Evolutionary conservation across 2,329 filamentous ascomycete species (phyloP).

Genomic region (Waltergamsia citrina): DNA sequence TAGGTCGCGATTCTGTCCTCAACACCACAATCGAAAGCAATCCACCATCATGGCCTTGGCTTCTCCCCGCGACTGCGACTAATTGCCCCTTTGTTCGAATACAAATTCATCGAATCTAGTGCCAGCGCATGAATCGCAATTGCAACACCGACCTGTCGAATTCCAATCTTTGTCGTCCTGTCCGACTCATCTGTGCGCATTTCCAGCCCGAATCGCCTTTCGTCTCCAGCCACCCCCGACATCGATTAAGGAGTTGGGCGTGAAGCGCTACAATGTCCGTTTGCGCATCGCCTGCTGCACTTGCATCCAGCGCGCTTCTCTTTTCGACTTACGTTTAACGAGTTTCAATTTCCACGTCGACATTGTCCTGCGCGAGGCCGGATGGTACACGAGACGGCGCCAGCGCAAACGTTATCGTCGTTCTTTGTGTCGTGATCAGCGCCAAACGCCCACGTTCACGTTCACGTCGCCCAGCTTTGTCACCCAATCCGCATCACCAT

Average conservation of each 20-base stretch:
- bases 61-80: neutral
- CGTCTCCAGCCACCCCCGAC: neutral
- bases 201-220: neutral
- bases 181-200: too few relatives aligned
- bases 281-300: slow-evolving; percentile 9
- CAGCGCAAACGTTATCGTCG: neutral
- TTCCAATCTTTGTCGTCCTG: neutral
- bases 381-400: neutral
- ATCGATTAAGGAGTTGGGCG: neutral
- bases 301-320: slow-evolving; percentile 4
- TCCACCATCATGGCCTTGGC: neutral
- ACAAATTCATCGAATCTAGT: neutral
- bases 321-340: neutral
- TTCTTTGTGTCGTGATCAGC: neutral
- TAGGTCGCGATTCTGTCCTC: slow-evolving; percentile 3
- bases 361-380: neutral
- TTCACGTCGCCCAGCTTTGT: too few relatives aligned
- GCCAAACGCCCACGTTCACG: too few relatives aligned
- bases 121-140: neutral
- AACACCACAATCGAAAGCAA: slow-evolving; percentile 3
- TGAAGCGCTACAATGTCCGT: slow-evolving; percentile 14
- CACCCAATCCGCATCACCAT: neutral
- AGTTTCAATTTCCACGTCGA: too few relatives aligned
- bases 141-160: neutral
- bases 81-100: too few relatives aligned